These are phyloP conservation scores for Patellaria atrata DNA, from an alignment of 495 filamentous ascomycete species.

Conservation along the genomic window DNA sequence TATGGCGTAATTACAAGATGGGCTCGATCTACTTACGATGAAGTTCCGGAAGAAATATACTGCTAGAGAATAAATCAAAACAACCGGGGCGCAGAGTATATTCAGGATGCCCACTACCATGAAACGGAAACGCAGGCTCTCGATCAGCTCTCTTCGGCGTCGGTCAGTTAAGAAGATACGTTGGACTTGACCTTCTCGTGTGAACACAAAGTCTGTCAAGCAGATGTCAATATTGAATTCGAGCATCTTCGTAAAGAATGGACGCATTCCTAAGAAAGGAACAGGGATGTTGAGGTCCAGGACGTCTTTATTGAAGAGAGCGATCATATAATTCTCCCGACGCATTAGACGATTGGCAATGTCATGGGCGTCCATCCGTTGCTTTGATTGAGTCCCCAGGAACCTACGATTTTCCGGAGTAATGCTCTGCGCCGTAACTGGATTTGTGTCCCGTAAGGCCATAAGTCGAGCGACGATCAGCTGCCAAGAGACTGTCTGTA, in stretches of 20 bases:
- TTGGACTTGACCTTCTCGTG: conserved; percentile 59
- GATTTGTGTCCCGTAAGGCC: conserved; percentile 72
- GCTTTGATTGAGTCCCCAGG: conserved; percentile 75
- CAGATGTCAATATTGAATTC: conserved; percentile 82
- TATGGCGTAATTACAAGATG: conserved; percentile 1
- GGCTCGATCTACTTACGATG: conserved; percentile 39
- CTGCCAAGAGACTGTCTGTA: conserved; percentile 95
- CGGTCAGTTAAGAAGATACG: conserved; percentile 74
- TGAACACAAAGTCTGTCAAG: conserved; percentile 88
- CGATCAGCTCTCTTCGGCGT: conserved; percentile 63
- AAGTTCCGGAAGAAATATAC: conserved; percentile 89
- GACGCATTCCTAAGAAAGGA: conserved; percentile 64
- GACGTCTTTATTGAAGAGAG: conserved; percentile 90
- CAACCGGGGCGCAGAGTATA: conserved; percentile 68
- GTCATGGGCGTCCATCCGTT: conserved; percentile 89
- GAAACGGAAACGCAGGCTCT: conserved; percentile 60
- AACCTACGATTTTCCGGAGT: conserved; percentile 48
- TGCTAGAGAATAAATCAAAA: conserved; percentile 66
- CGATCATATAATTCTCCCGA: conserved; percentile 91
- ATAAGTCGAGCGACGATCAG: conserved; percentile 83
- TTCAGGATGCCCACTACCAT: conserved; percentile 73
- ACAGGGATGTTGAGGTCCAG: conserved; percentile 74
- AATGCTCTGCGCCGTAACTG: conserved; percentile 59
- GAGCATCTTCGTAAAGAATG: conserved; percentile 65
- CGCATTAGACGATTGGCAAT: conserved; percentile 96